A percentile compares a stretch with the other conserved stretches of the same genome.
These are phyloP conservation scores for Xylariales sp. DNA, from an alignment of 2,329 filamentous ascomycete species.

Conservation along the genomic window DNA sequence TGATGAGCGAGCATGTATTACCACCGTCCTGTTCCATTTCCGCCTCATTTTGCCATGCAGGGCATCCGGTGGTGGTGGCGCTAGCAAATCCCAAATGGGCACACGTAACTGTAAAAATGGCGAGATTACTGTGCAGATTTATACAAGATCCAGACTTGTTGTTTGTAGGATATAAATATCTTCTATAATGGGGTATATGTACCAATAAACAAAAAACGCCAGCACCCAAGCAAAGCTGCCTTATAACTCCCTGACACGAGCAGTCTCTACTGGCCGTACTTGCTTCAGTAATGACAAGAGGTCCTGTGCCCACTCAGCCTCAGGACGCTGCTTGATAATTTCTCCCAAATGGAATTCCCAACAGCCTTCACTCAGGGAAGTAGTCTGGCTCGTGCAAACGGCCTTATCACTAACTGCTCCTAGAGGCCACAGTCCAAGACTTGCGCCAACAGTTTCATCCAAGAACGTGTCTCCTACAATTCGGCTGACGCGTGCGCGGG, in stretches of 20 bases:
- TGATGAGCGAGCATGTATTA: no score
- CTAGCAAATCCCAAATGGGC: no score
- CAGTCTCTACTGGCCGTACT: constrained; percentile 37
- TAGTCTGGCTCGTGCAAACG: constrained; percentile 28
- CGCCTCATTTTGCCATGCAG: no score
- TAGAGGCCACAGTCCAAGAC: constrained; percentile 51
- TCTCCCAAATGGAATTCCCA: constrained; percentile 54
- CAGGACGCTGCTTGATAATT: constrained; percentile 31
- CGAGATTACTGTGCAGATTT: no score
- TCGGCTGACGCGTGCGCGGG: constrained; percentile 51
- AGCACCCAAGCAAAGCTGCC: neutral
- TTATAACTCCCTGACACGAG: constrained; percentile 7
- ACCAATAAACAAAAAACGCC: constrained; percentile 1
- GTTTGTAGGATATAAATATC: no score
- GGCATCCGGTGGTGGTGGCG: no score
- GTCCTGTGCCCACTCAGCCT: constrained; percentile 40
- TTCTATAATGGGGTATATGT: constrained; percentile 4
- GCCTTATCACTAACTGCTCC: constrained; percentile 26
- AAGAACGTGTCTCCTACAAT: constrained; percentile 62
- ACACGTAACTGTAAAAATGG: no score
- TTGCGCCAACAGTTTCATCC: constrained; percentile 60
- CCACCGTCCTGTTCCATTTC: no score
- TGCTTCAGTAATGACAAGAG: constrained; percentile 17
- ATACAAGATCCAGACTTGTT: no score
- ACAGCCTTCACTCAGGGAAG: constrained; percentile 43